Evolutionary conservation across 2,329 filamentous ascomycete species (phyloP).

Genomic region (Laburnicola sp.): DNA sequence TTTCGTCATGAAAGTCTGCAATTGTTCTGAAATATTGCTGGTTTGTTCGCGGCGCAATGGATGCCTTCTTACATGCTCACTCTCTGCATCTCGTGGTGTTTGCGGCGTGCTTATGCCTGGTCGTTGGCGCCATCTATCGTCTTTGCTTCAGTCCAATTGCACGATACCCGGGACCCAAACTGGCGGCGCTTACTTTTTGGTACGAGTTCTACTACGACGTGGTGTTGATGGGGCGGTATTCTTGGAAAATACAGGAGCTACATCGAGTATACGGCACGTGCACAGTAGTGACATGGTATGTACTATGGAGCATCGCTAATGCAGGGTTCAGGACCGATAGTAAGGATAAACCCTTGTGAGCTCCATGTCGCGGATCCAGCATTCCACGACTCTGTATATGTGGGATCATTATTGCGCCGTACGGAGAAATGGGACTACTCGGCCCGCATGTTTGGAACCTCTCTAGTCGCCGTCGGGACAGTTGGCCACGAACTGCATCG

Average conservation of each 20-base stretch:
- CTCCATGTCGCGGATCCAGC: constrained; percentile 18
- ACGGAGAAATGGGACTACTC: constrained; percentile 28
- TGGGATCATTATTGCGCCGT: constrained; percentile 13
- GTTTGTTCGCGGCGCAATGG: constrained; percentile 2
- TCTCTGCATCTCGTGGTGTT: background rate
- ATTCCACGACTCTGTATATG: constrained; percentile 30
- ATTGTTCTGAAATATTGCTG: background rate
- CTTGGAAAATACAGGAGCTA: constrained; percentile 23
- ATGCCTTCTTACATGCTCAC: background rate
- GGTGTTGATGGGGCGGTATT: constrained; percentile 20
- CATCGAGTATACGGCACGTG: constrained; percentile 25
- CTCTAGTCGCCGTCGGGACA: constrained; percentile 23
- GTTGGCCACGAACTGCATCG: constrained; percentile 29
- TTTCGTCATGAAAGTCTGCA: background rate
- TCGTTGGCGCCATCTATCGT: constrained; percentile 19
- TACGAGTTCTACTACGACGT: constrained; percentile 35
- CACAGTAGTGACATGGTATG: too few relatives aligned
- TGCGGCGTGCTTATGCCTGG: background rate
- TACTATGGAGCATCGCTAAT: background rate
- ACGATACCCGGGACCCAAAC: constrained; percentile 24
- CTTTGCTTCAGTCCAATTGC: constrained; percentile 24
- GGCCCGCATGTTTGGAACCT: constrained; percentile 26
- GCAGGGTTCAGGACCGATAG: constrained; percentile 19
- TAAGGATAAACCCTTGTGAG: constrained; percentile 28
- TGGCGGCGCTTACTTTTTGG: constrained; percentile 32